Evolutionary conservation across 169 alveolate species (phyloP), one percentile per base, ranked within the genome.

Genomic region (Plasmodium gaboni): DNA sequence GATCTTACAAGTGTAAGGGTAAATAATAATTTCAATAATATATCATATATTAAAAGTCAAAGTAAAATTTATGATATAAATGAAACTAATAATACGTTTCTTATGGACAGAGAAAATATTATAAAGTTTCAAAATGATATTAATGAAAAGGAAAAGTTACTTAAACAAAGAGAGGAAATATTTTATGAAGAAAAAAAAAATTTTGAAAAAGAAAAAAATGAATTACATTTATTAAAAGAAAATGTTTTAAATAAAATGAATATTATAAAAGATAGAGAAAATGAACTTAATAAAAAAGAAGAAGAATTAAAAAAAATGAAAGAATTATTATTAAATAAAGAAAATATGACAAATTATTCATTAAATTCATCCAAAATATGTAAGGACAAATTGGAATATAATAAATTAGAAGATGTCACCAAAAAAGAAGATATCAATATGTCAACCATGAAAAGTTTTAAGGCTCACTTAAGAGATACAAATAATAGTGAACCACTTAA

Each of bases 301-400:
- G 87, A 73, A 59, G 90, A 80, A 68, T 24, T 80, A 65, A 80
- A 80, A 51, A 51, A 8, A 60, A 80, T 55, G 44, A 80, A 80
- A 68, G 42, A 12, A 53, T 42, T 24, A 17, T 9, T 80, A n/a
- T 26, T n/a, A 28, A 28, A 24, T 61, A 17, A 57, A 51, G 64
- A 80, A 32, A 17, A 32, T 38, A 38, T 5, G 1, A 38, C 7
- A 38, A 38, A 38, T 38, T 38, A 38, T 38, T 38, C 46, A 38
- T 38, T 38, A 38, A 5, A 38, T 38, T 38, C 46, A 38, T 38
- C 46, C 9, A 38, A 38, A 38, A 38, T 38, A 38, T 5, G 9
- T 38, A 38, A 38, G 46, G 46, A 38, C 46, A 38, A 5, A 38
- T 38, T 38, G 46, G 46, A 38, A 5, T 38, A 38, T 38, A 38